A percentile compares a stretch with the other conserved stretches of the same genome.
phyloP scores from a whole-genome alignment of 83 land plant species.

The Thuja plicata region DNA sequence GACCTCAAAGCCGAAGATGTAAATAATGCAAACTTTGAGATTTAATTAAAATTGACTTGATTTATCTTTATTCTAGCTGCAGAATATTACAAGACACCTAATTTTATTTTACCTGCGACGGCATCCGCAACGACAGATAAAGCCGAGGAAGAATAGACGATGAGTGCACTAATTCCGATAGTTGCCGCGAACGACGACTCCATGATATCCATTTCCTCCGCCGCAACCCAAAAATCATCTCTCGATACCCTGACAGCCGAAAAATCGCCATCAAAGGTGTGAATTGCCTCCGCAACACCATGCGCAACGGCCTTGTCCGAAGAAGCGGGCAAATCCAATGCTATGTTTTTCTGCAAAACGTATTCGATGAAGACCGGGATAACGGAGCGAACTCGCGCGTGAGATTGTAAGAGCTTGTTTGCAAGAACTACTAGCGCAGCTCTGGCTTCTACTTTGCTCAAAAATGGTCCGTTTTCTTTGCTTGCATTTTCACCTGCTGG shows the following conservation, averaged over 20 bases:
- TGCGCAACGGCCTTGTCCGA: neutral
- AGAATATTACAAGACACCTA: neutral
- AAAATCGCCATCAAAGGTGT: neutral
- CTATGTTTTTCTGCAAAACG: neutral
- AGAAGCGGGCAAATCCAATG: neutral
- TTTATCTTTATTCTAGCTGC: neutral
- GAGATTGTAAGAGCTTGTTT: neutral
- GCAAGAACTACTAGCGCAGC: neutral
- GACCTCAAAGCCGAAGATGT: no score
- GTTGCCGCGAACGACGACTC: conserved; percentile 16
- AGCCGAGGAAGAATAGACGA: conserved; percentile 34
- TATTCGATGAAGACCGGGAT: neutral
- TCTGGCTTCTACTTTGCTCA: neutral
- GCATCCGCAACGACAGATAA: conserved; percentile 35
- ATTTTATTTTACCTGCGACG: conserved; percentile 28
- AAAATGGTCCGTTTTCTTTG: neutral
- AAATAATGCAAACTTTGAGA: neutral
- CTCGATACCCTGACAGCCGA: neutral
- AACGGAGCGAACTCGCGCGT: neutral
- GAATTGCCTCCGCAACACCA: neutral
- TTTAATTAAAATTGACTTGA: neutral
- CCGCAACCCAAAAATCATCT: conserved; percentile 14
- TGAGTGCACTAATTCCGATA: conserved; percentile 35
- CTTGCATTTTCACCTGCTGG: neutral
- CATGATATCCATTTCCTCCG: conserved; percentile 24